phyloP scores from a whole-genome alignment of 1,284 basidiomycete genomes.

The Ustilago shanxiensis region DNA sequence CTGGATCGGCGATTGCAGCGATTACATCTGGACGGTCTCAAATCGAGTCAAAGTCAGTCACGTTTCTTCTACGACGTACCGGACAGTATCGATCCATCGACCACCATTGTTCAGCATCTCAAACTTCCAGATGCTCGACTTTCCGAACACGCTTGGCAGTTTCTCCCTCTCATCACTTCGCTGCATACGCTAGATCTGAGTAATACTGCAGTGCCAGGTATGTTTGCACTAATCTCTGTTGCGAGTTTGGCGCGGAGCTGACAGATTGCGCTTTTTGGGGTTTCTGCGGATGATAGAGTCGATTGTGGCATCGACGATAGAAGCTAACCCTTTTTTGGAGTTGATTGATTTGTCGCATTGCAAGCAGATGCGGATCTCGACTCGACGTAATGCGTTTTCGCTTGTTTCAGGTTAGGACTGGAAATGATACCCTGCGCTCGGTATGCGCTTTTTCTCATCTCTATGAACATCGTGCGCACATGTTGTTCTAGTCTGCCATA shows the following conservation, averaged over 20 bases:
- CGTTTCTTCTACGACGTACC: conserved; percentile 20
- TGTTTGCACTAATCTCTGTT: not conserved
- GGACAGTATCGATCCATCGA: not conserved
- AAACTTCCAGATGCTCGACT: conserved; percentile 24
- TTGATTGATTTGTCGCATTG: conserved; percentile 26
- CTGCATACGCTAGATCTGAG: conserved; percentile 27
- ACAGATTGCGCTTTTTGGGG: not conserved
- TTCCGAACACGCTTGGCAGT: conserved; percentile 24
- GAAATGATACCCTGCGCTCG: conserved; percentile 12
- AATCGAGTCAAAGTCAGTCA: conserved; percentile 21
- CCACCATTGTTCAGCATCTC: conserved; percentile 21
- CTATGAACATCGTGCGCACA: too few relatives aligned
- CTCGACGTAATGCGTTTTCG: conserved; percentile 28
- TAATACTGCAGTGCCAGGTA: conserved; percentile 33
- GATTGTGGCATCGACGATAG: conserved; percentile 21
- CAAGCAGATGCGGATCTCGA: conserved; percentile 30
- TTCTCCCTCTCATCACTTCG: conserved; percentile 16
- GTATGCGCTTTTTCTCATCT: too few relatives aligned
- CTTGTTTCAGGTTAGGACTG: conserved; percentile 1
- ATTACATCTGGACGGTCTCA: conserved; percentile 19
- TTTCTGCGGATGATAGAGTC: conserved; percentile 7
- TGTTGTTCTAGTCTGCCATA: not conserved
- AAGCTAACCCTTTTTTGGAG: conserved; percentile 23
- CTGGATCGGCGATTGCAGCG: conserved; percentile 1
- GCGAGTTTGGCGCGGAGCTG: not conserved